Base-by-base conservation (phyloP, 257 asterid genomes). In the Lavandula angustifolia region DNA sequence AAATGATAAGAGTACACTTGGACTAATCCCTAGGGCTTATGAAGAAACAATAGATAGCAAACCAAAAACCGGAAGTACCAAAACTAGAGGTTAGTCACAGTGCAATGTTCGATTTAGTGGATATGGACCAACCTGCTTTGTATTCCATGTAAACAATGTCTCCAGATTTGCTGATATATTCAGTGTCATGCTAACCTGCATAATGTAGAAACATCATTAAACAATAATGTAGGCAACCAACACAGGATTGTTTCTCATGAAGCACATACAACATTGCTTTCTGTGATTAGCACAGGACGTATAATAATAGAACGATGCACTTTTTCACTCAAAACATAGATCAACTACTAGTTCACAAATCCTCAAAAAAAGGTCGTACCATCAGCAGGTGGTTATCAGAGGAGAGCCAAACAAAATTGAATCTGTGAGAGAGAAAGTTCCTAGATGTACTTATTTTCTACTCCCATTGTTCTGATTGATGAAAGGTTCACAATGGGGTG, bases 131-230 rank as follows among this genome's bases (percentile, higher is more conserved):
- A 87, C 95, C 95, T 87, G 95, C 75, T 87, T 87, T 9, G 92
- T 87, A 57, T 85, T 85, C 95, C 95, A 85, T 10, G 95, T 87
- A 73, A 87, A 87, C 74, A 85, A 62, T 17, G 81, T 75, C 73
- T 76, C 78, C 60, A 87, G 67, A 77, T 85, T 73, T 48, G 88
- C 86, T 60, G 92, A 75, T 74, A 85, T 76, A 55, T 87, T 82
- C 75, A 87, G 40, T 3, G 89, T 87, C 81, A 87, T 49, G 84
- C 95, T 87, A 69, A 85, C 88, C 95, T 87, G 87, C 78, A 78
- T 43, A 35, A 32, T 5, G 34, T 14, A 67, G 43, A 72, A 67
- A 43, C 34, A 55, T 66, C 63, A 47, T 67, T 40, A 70, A 14
- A 49, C 42, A 47, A 74, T 59, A 55, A 47, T 14, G 76, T 14